A percentile compares a stretch with the other conserved stretches of the same genome.
Conservation (phyloP, 2,329 filamentous ascomycete genomes). For the Talaromyces sp. region DNA sequence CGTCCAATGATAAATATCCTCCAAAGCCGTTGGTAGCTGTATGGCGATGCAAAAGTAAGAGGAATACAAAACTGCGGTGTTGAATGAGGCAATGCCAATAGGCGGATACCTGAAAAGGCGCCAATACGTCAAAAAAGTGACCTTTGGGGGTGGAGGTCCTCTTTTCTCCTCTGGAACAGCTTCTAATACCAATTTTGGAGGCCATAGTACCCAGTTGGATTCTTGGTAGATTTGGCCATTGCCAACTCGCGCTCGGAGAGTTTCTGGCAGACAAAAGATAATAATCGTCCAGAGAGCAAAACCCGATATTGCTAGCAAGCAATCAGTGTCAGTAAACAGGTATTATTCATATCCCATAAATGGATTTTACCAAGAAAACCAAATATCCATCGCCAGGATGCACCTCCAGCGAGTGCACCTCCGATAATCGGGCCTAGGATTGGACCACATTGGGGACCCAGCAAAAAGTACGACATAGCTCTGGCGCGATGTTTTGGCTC, state of each 20-base stretch:
- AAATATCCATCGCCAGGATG: constrained; percentile 42
- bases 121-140: constrained; percentile 13
- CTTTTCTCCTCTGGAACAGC: not conserved
- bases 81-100: constrained; percentile 27
- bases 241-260: not conserved
- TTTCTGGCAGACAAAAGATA: not conserved
- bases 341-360: not conserved
- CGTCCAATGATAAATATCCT: constrained; percentile 29
- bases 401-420: constrained; percentile 29
- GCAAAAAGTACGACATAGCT: constrained; percentile 37
- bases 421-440: constrained; percentile 41
- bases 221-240: not conserved
- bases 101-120: constrained; percentile 27
- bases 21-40: constrained; percentile 23
- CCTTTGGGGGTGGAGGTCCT: not conserved
- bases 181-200: not conserved
- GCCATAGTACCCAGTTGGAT: not conserved
- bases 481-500: constrained; percentile 35
- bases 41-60: constrained; percentile 28
- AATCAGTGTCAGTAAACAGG: not conserved
- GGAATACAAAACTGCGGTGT: constrained; percentile 29
- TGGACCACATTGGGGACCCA: constrained; percentile 41
- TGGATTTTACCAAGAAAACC: constrained; percentile 27
- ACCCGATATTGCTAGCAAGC: not conserved
- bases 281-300: not conserved